Evolutionary conservation across 2,329 filamentous ascomycete genomes (phyloP).

Genomic region (Penicillium crustosum): DNA sequence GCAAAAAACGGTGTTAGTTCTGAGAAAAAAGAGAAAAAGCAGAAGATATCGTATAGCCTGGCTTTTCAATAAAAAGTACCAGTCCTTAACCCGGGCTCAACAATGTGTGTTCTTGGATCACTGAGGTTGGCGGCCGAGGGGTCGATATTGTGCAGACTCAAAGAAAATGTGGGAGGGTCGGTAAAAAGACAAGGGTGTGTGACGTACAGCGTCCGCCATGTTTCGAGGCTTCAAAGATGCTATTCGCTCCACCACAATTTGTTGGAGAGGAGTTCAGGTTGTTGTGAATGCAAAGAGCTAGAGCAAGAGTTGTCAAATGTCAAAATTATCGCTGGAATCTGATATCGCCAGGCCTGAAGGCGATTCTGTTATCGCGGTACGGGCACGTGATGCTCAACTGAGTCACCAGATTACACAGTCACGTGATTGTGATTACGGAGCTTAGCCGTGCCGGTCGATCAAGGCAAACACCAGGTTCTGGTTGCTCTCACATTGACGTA

Average conservation of each 20-base stretch:
- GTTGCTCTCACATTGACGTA: slow-evolving; percentile 19
- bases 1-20: slow-evolving; percentile 32
- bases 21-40: slow-evolving; percentile 7
- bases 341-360: slow-evolving; percentile 19
- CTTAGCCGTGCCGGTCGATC: slow-evolving; percentile 16
- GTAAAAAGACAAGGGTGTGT: slow-evolving; percentile 39
- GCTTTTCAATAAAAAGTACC: neutral
- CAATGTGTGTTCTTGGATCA: slow-evolving; percentile 16
- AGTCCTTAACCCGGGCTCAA: slow-evolving; percentile 1
- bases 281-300: slow-evolving; percentile 1
- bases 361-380: slow-evolving; percentile 24
- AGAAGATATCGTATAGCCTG: slow-evolving; percentile 8
- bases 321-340: slow-evolving; percentile 23
- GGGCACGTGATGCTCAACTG: slow-evolving; percentile 18
- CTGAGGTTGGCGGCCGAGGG: slow-evolving; percentile 27
- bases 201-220: slow-evolving; percentile 49
- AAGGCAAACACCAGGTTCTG: neutral
- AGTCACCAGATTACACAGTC: slow-evolving; percentile 13
- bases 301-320: slow-evolving; percentile 12
- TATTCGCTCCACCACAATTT: slow-evolving; percentile 15
- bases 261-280: neutral
- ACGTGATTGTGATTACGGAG: neutral
- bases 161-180: slow-evolving; percentile 44
- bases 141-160: slow-evolving; percentile 30
- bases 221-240: slow-evolving; percentile 22